A percentile compares a stretch with the other conserved stretches of the same genome.
Evolutionary conservation across 2,329 filamentous ascomycete genomes (phyloP).

Genomic region (Rasamsonia emersonii): DNA sequence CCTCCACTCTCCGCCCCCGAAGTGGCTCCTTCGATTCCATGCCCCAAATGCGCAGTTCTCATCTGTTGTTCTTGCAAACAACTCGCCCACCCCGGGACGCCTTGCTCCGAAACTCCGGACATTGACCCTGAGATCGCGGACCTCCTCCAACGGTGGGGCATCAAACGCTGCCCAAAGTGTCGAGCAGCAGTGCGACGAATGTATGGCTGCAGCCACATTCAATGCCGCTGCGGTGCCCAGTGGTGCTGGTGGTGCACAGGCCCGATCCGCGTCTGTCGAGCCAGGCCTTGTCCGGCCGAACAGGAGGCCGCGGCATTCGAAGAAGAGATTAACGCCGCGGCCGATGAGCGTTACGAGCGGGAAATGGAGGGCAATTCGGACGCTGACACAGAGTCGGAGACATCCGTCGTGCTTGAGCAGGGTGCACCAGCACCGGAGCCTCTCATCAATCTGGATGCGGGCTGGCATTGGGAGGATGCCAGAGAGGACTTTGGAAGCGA

Average conservation of each 20-base stretch:
- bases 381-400: slow-evolving; percentile 1
- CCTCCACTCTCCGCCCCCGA: slow-evolving; percentile 15
- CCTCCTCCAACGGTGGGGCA: slow-evolving; percentile 36
- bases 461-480: slow-evolving; percentile 11
- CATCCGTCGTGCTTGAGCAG: slow-evolving; percentile 2
- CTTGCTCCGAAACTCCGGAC: slow-evolving; percentile 23
- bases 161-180: slow-evolving; percentile 45
- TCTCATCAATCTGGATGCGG: slow-evolving; percentile 11
- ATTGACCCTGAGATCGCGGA: slow-evolving; percentile 24
- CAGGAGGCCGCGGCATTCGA: slow-evolving; percentile 7
- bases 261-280: slow-evolving; percentile 23
- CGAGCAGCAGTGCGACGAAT: slow-evolving; percentile 39
- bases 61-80: slow-evolving; percentile 40
- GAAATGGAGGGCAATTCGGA: neutral
- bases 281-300: slow-evolving; percentile 9
- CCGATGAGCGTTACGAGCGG: slow-evolving; percentile 6
- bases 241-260: slow-evolving; percentile 41
- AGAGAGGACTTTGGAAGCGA: slow-evolving; percentile 33
- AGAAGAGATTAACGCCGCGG: slow-evolving; percentile 6
- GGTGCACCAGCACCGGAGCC: slow-evolving; percentile 1
- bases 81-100: slow-evolving; percentile 25
- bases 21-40: slow-evolving; percentile 23
- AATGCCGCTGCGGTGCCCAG: slow-evolving; percentile 42
- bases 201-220: slow-evolving; percentile 42
- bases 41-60: slow-evolving; percentile 34